Percentiles rank a stretch among this genome's conserved stretches.
Conservation (phyloP, 306 rosid genomes). For the Citrullus mucosospermus region DNA sequence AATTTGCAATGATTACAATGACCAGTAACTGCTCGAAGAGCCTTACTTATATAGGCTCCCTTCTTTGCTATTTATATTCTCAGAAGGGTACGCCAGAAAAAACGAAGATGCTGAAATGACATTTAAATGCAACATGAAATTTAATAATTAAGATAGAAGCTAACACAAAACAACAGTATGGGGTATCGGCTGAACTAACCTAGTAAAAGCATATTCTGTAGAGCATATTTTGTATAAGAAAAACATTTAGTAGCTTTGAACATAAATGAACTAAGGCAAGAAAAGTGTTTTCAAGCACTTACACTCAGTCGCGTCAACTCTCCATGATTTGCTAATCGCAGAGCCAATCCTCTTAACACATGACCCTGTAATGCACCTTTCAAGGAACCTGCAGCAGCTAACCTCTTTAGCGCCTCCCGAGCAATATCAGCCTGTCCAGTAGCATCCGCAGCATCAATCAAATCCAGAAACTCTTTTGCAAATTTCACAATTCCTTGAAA, state of each 20-base stretch:
- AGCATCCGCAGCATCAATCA: slow-evolving; percentile 98
- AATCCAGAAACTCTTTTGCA: slow-evolving; percentile 89
- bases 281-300: slow-evolving; percentile 19
- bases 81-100: neutral
- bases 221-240: neutral
- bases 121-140: neutral
- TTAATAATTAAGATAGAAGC: neutral
- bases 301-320: slow-evolving; percentile 89
- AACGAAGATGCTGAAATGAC: neutral
- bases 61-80: neutral
- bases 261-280: neutral
- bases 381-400: slow-evolving; percentile 90
- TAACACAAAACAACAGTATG: neutral
- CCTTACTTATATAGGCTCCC: neutral
- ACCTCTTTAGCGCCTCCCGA: slow-evolving; percentile 89
- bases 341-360: slow-evolving; percentile 72
- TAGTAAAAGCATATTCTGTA: neutral
- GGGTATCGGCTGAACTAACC: neutral
- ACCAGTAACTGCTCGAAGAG: neutral
- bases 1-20: neutral
- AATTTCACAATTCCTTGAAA: slow-evolving; percentile 93
- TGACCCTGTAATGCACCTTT: slow-evolving; percentile 95
- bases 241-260: neutral
- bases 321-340: slow-evolving; percentile 95
- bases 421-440: slow-evolving; percentile 97